These are phyloP conservation scores for Globisporangium middletonii DNA, from an alignment of 352 stramenopile species.

Conservation along the genomic window DNA sequence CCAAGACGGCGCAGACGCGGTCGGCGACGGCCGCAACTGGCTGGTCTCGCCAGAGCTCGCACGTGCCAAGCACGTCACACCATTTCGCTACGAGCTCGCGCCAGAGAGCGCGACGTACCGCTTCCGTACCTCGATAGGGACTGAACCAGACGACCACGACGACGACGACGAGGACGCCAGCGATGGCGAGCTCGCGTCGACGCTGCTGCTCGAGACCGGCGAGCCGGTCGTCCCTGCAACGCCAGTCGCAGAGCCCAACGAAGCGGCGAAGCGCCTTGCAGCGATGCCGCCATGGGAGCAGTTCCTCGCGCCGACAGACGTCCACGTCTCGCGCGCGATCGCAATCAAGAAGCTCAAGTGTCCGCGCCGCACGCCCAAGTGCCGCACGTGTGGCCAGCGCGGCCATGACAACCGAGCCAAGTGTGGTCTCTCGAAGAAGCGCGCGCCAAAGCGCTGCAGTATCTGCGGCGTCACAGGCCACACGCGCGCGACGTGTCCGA, in stretches of 20 bases:
- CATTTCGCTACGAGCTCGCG: constrained; percentile 5
- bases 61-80: constrained; percentile 2
- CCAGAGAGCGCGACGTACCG: background rate
- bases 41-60: constrained; percentile 18
- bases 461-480: constrained; percentile 4
- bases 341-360: background rate
- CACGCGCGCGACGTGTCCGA: background rate
- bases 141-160: background rate
- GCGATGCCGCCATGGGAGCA: background rate
- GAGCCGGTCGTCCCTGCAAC: background rate
- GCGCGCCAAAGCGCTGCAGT: background rate
- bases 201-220: constrained; percentile 10
- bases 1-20: constrained; percentile 24
- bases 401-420: background rate
- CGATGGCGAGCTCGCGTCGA: background rate
- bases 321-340: background rate
- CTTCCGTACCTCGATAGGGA: background rate
- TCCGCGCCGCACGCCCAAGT: background rate
- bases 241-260: background rate
- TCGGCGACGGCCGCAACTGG: constrained; percentile 48
- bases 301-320: constrained; percentile 1
- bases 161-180: constrained; percentile 1
- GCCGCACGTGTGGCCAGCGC: background rate
- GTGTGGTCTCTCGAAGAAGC: background rate
- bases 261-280: background rate